Evolutionary conservation across 306 rosid species (phyloP), one percentile per base, ranked within the genome.

Genomic region (Pterocarpus santalinus): DNA sequence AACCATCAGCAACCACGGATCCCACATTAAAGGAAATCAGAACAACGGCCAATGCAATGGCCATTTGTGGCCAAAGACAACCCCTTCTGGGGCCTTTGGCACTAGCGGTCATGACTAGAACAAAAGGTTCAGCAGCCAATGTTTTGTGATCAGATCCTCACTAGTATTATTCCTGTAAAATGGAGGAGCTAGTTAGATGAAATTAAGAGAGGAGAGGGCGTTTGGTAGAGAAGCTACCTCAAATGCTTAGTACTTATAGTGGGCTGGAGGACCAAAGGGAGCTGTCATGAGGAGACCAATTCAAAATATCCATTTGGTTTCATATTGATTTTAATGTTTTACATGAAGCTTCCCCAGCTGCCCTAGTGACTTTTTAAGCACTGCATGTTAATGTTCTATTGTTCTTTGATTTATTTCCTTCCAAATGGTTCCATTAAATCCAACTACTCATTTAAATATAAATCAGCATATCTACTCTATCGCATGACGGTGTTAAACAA

Each of bases 41-140:
- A 2, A 85, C 35, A 17, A 88, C 7, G 44, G 91, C 87, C 10
- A 91, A 79, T 13, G 91, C 89, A 60, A 86, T 52, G 52, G 88
- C 86, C 87, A 86, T 35, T n/a, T 55, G 61, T 55, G 61, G 61
- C 61, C 28, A 55, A 41, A 56, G 78, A 77, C 84, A 90, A 80
- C 94, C 96, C 90, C 80, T 66, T 8, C 41, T 9, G 79, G 89
- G 89, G 89, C 38, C 87, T 75, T 86, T 55, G 7, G 61, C 28
- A n/a, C 61, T 2, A 2, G 10, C 30, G 9, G 61, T n/a, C 61
- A 55, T 53, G 1, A 53, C 13, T 53, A n/a, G 58, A 47, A 47
- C 10, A 43, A 47, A 11, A 43, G 47, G 15, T 12, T 12, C 53
- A 47, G 15, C 53, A 22, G 28, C 28, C 2, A 8, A 1, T 9